phyloP scores from a whole-genome alignment of 495 filamentous ascomycete species.

The Annulohypoxylon nitens region DNA sequence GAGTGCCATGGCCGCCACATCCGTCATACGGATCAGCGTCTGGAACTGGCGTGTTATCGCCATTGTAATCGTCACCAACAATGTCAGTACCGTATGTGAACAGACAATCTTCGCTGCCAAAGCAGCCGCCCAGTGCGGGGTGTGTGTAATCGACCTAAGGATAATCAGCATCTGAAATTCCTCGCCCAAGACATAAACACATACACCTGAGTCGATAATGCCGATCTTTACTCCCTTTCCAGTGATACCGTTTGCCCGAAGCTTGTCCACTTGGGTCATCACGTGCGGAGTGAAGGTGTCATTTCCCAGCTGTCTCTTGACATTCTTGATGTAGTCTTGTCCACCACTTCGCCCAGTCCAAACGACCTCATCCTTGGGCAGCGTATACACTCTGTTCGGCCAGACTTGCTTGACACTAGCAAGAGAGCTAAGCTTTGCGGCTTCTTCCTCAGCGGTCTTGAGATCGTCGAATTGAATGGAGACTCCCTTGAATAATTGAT shows the following conservation, averaged over 20 bases:
- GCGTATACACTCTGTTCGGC: constrained; percentile 58
- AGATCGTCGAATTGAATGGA: constrained; percentile 62
- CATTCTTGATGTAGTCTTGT: constrained; percentile 48
- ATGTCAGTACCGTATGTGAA: constrained; percentile 67
- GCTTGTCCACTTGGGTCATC: constrained; percentile 65
- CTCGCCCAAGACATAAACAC: constrained; percentile 29
- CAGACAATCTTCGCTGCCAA: constrained; percentile 64
- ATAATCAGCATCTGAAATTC: constrained; percentile 31
- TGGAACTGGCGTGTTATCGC: constrained; percentile 57
- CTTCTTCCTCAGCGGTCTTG: constrained; percentile 57
- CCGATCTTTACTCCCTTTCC: constrained; percentile 64
- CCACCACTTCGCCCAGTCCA: constrained; percentile 55
- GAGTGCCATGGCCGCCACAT: constrained; percentile 63
- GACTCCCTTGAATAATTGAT: constrained; percentile 63
- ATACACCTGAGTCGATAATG: constrained; percentile 63
- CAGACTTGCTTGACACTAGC: constrained; percentile 61
- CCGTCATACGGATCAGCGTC: constrained; percentile 61
- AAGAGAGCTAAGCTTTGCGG: constrained; percentile 55
- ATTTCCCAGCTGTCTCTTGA: constrained; percentile 48
- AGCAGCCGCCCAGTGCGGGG: constrained; percentile 70
- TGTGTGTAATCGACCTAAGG: constrained; percentile 68
- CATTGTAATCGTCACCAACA: constrained; percentile 65
- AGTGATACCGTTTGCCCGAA: constrained; percentile 57
- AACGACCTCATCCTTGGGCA: constrained; percentile 61
- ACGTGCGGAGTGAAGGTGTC: constrained; percentile 60